These are phyloP conservation scores for Pleurotus cornucopiae DNA, from an alignment of 768 basidiomycete species.

Conservation along the genomic window DNA sequence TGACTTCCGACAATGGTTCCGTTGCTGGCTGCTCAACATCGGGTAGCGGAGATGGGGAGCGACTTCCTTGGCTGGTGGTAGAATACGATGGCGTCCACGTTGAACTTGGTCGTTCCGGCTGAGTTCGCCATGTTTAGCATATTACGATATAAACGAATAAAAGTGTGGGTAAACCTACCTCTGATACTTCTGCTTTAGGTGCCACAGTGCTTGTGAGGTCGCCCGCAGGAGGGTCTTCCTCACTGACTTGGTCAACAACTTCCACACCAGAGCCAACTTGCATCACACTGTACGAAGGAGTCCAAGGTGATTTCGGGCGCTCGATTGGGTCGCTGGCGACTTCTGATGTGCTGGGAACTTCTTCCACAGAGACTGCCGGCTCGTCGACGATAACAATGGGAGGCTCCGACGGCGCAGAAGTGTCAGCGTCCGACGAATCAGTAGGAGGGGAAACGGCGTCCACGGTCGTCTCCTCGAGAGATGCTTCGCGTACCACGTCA, in stretches of 20 bases:
- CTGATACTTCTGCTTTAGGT: too few species aligned
- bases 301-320: conserved; percentile 48
- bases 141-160: too few species aligned
- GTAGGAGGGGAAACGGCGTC: background rate
- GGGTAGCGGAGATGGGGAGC: conserved; percentile 11
- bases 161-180: too few species aligned
- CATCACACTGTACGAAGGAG: conserved; percentile 48
- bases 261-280: conserved; percentile 28
- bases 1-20: background rate
- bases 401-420: background rate
- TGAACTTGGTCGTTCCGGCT: conserved; percentile 18
- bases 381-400: background rate
- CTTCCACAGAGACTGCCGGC: background rate
- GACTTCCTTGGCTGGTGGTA: conserved; percentile 28
- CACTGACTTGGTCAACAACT: conserved; percentile 11
- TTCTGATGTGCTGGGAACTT: background rate
- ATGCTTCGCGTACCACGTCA: background rate
- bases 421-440: background rate
- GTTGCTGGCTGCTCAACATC: background rate
- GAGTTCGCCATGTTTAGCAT: too few species aligned
- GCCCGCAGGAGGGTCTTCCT: conserved; percentile 11
- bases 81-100: conserved; percentile 37
- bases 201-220: background rate
- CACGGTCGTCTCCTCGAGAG: background rate
- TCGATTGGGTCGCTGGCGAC: conserved; percentile 24